phyloP scores from a whole-genome alignment of 2,329 filamentous ascomycete species.

The Calonectria hawksworthii region DNA sequence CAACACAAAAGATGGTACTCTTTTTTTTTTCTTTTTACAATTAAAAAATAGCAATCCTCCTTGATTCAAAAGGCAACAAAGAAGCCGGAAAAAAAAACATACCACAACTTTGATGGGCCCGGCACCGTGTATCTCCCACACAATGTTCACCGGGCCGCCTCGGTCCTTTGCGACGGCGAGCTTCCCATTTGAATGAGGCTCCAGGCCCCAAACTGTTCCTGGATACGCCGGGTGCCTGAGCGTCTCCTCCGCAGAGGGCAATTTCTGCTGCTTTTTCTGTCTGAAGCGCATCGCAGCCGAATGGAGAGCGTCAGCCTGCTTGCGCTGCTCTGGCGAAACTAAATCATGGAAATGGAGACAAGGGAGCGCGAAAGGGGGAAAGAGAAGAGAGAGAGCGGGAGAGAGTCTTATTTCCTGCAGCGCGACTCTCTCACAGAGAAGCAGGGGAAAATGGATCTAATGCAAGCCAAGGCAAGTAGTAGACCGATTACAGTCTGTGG shows the following conservation, averaged over 20 bases:
- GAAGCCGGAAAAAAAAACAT: conserved; percentile 55
- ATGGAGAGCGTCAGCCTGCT: not conserved
- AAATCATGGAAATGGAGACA: not conserved
- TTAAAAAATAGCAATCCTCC: not conserved
- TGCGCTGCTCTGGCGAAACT: not conserved
- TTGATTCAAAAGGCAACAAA: not conserved
- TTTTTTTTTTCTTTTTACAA: not conserved
- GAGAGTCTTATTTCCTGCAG: not conserved
- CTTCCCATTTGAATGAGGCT: conserved; percentile 73
- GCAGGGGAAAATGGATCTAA: not conserved
- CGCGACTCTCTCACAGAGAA: not conserved
- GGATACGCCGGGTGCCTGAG: conserved; percentile 76
- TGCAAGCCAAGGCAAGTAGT: not conserved
- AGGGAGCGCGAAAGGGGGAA: not conserved
- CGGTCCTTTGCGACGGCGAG: conserved; percentile 76
- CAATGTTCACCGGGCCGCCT: conserved; percentile 82
- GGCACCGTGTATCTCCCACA: conserved; percentile 84
- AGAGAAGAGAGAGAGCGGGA: not conserved
- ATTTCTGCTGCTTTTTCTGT: conserved; percentile 23
- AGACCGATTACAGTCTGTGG: not conserved
- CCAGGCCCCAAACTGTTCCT: conserved; percentile 77
- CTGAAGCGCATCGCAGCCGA: conserved; percentile 26
- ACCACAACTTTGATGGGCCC: conserved; percentile 82
- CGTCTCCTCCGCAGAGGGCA: conserved; percentile 69
- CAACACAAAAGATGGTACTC: not conserved